Evolutionary conservation across 176 grass and related monocot genomes (phyloP), one percentile per base, ranked within the genome.

Genomic region (Luzula sylvatica): DNA sequence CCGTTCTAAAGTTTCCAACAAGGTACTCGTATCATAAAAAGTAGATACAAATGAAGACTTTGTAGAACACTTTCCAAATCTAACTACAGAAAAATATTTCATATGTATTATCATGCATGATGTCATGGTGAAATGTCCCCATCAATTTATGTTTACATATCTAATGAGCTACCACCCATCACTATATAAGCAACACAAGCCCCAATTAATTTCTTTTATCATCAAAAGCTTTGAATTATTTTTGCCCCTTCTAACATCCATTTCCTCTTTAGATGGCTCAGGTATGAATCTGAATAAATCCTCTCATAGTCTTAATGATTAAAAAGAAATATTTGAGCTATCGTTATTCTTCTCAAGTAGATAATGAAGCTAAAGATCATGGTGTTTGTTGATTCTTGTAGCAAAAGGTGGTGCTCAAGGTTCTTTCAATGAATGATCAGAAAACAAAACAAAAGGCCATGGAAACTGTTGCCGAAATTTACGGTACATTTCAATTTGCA

Each of bases 401-500:
- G 74, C 81, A 86, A 46, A 96, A 89, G 77, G 84, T 96, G 47
- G 65, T 96, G 30, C 15, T 89, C 23, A 74, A 71, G 69, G 68
- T 96, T 73, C 70, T 76, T 23, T 58, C 90, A 43, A 96, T 96
- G 90, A 81, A 72, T 23, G 77, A 96, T 29, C 80, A 82, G 35
- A 96, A 79, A 72, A 76, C 63, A 8, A 89, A 96, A 74, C 84
- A 96, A 75, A 96, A 86, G 61, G 80, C 84, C 44, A 89, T 96
- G 3, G 84, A 86, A 86, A 76, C 77, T 29, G 77, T 86, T 14
- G 81, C 81, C 0, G 83, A 96, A 9, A 86, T 89, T 47, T 89
- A 89, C 0, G 81, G 90, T 96, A 76, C 50, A 2, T 67, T n/a
- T 50, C 5, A 63, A 46, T 16, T 19, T 29, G 14, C 41, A 16